Evolutionary conservation across 371 early-diverging fungal species (phyloP).

Genomic region (Rhizomucor miehei): DNA sequence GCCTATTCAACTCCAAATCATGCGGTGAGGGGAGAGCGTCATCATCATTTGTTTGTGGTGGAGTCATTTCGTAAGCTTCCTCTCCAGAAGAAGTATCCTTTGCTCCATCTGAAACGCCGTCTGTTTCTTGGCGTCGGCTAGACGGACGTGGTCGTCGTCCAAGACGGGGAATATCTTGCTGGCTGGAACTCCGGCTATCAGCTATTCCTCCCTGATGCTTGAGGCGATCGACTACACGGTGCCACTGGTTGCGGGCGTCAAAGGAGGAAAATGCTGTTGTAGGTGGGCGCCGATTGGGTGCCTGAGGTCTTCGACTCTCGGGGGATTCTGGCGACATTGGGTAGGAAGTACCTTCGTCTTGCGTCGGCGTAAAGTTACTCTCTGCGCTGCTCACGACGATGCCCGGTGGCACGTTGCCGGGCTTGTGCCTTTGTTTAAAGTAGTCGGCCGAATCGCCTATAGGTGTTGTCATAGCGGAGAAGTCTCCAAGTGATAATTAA

Average conservation of each 20-base stretch:
- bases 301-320: slow-evolving; percentile 11
- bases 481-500: not conserved
- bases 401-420: not conserved
- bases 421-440: slow-evolving; percentile 20
- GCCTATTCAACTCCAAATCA: not conserved
- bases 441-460: slow-evolving; percentile 37
- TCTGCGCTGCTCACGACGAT: slow-evolving; percentile 1
- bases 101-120: not conserved
- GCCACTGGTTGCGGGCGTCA: slow-evolving; percentile 35
- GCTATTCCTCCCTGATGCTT: slow-evolving; percentile 3
- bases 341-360: not conserved
- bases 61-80: not conserved
- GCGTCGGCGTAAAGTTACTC: not conserved
- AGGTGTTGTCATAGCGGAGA: slow-evolving; percentile 29
- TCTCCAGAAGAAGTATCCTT: slow-evolving; percentile 4
- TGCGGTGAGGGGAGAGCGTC: not conserved
- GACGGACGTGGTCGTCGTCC: not conserved
- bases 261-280: slow-evolving; percentile 8
- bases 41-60: not conserved
- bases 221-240: slow-evolving; percentile 23
- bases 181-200: not conserved
- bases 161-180: not conserved
- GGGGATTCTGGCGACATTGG: slow-evolving; percentile 23
- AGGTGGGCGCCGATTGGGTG: not conserved
- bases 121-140: not conserved